These are phyloP conservation scores for Metschnikowia gelsemii DNA, from an alignment of 805 yeast species.

Conservation along the genomic window DNA sequence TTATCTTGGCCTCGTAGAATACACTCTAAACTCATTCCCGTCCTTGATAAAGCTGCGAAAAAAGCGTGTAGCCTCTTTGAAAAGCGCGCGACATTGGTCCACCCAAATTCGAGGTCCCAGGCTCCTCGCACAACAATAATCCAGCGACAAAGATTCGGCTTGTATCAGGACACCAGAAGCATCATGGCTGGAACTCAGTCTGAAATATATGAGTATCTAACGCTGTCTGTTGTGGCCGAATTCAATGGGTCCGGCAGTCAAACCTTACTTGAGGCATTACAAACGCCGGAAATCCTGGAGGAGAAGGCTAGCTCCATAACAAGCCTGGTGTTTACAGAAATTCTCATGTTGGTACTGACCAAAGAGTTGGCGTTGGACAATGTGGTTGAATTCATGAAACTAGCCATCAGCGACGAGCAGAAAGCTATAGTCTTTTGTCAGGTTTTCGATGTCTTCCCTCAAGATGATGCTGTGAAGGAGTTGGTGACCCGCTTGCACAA, in stretches of 20 bases:
- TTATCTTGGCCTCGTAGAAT: too few species aligned
- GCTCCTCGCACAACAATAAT: too few species aligned
- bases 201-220: slow-evolving; percentile 23
- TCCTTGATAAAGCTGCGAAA: too few species aligned
- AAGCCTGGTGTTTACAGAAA: slow-evolving; percentile 35
- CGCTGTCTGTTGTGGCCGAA: slow-evolving; percentile 31
- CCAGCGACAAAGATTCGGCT: not conserved
- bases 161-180: not conserved
- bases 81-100: not conserved
- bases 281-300: slow-evolving; percentile 25
- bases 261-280: slow-evolving; percentile 31
- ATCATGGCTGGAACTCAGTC: slow-evolving; percentile 3
- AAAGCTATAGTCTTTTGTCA: slow-evolving; percentile 38
- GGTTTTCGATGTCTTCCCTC: slow-evolving; percentile 39
- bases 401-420: slow-evolving; percentile 32
- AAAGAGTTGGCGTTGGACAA: slow-evolving; percentile 17
- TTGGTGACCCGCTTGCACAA: slow-evolving; percentile 19
- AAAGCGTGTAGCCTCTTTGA: too few species aligned
- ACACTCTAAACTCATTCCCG: too few species aligned
- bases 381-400: slow-evolving; percentile 26
- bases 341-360: slow-evolving; percentile 29
- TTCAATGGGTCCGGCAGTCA: slow-evolving; percentile 34
- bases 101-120: too few species aligned
- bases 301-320: slow-evolving; percentile 19
- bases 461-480: slow-evolving; percentile 21